Conservation (phyloP, 176 grass and related monocot genomes). For the Oryza meridionalis region DNA sequence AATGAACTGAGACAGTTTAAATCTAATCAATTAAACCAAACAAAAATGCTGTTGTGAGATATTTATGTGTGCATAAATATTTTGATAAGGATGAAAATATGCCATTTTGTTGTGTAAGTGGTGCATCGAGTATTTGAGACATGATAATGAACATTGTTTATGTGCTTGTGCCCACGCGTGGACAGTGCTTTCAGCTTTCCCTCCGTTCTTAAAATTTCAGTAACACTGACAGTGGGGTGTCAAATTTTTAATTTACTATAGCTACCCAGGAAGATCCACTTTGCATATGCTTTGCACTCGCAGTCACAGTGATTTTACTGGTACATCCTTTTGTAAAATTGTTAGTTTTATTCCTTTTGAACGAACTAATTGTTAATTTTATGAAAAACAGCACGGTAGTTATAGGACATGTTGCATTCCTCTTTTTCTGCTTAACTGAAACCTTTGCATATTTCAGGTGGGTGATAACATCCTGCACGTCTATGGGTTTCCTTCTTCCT, state of each 20-base stretch:
- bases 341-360: slow-evolving; percentile 2
- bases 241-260: not conserved
- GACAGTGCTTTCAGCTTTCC: not conserved
- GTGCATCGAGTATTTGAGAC: not conserved
- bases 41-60: not conserved
- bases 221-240: not conserved
- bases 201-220: not conserved
- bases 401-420: not conserved
- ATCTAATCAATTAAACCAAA: not conserved
- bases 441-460: slow-evolving; percentile 37
- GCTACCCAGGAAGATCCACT: not conserved
- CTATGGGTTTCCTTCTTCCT: slow-evolving; percentile 24
- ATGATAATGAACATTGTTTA: not conserved
- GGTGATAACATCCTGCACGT: slow-evolving; percentile 1
- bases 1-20: slow-evolving; percentile 1
- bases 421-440: slow-evolving; percentile 20
- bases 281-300: not conserved
- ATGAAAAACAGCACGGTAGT: not conserved
- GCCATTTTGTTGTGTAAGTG: slow-evolving; percentile 2
- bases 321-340: not conserved
- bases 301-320: not conserved
- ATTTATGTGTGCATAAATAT: not conserved
- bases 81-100: slow-evolving; percentile 3
- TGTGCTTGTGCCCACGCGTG: too few relatives aligned
- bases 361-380: not conserved